Percentiles rank a stretch among this genome's conserved stretches.
phyloP scores from a whole-genome alignment of 2,329 filamentous ascomycete genomes.

The Colletotrichum salicis region DNA sequence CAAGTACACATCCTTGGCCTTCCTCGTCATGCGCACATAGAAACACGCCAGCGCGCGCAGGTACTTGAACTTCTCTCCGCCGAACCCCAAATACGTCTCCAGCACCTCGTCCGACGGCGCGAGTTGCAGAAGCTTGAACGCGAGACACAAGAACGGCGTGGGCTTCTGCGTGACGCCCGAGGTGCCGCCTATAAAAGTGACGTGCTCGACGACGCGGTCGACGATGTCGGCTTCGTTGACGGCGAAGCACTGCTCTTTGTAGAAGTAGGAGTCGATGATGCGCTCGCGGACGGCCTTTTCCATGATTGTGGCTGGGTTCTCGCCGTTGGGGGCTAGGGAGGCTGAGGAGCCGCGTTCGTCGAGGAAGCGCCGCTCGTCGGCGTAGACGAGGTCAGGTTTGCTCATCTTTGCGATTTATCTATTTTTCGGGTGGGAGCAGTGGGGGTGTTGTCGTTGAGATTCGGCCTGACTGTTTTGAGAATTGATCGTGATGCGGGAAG shows the following conservation, averaged over 20 bases:
- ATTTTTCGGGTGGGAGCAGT: constrained; percentile 15
- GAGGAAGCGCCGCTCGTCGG: constrained; percentile 84
- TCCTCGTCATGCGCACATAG: constrained; percentile 89
- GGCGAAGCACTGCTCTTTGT: constrained; percentile 98
- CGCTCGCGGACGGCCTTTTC: constrained; percentile 96
- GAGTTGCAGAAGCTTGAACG: constrained; percentile 93
- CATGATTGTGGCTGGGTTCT: constrained; percentile 95
- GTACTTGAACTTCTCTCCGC: constrained; percentile 84
- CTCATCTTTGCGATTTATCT: constrained; percentile 41
- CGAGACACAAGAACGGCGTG: constrained; percentile 91
- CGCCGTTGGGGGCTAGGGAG: constrained; percentile 81
- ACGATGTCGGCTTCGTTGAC: constrained; percentile 86
- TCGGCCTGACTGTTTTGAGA: neutral
- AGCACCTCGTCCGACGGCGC: constrained; percentile 83
- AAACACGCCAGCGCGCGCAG: constrained; percentile 89
- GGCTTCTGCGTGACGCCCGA: constrained; percentile 87
- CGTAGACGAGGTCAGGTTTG: constrained; percentile 69
- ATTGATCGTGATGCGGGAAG: constrained; percentile 19
- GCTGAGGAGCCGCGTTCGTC: constrained; percentile 89
- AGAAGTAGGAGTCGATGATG: constrained; percentile 95
- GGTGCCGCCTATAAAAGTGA: constrained; percentile 87
- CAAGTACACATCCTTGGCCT: constrained; percentile 81
- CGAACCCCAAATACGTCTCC: constrained; percentile 80
- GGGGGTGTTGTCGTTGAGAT: constrained; percentile 33
- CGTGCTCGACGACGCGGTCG: constrained; percentile 85